phyloP scores from a whole-genome alignment of 768 basidiomycete genomes.

The Cystoderma amianthinum region DNA sequence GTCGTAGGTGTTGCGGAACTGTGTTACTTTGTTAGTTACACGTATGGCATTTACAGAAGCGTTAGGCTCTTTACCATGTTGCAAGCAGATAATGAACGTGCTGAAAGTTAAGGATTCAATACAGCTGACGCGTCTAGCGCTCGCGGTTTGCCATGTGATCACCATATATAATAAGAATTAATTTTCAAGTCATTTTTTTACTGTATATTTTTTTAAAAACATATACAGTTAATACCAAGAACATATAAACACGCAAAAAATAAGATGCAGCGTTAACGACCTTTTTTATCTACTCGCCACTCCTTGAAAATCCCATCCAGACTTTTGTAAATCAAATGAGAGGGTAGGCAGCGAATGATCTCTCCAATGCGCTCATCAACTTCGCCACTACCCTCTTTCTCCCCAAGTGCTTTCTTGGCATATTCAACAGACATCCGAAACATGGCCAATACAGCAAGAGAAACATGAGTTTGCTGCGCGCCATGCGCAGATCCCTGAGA shows the following conservation, averaged over 20 bases:
- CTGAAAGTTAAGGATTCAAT: constrained; percentile 1
- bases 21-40: constrained; percentile 12
- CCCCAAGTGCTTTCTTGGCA: constrained; percentile 62
- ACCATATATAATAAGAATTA: too few species aligned
- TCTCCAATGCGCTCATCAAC: constrained; percentile 78
- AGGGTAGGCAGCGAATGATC: constrained; percentile 85
- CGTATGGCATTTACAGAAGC: too few species aligned
- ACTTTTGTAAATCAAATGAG: constrained; percentile 82
- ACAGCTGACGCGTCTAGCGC: constrained; percentile 20
- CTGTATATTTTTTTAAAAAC: not conserved
- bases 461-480: constrained; percentile 89
- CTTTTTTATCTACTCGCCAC: constrained; percentile 78
- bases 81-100: too few species aligned
- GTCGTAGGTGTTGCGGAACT: constrained; percentile 97
- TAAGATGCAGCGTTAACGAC: constrained; percentile 28
- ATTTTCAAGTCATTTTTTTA: too few species aligned
- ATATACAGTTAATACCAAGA: not conserved
- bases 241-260: not conserved
- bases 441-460: constrained; percentile 87
- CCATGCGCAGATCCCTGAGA: constrained; percentile 75
- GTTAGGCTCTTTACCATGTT: too few species aligned
- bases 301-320: constrained; percentile 95
- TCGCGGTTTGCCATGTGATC: too few species aligned
- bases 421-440: constrained; percentile 82
- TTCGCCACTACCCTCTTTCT: constrained; percentile 56